phyloP scores from a whole-genome alignment of 1,284 basidiomycete genomes.

The Rhodotorula sp. region DNA sequence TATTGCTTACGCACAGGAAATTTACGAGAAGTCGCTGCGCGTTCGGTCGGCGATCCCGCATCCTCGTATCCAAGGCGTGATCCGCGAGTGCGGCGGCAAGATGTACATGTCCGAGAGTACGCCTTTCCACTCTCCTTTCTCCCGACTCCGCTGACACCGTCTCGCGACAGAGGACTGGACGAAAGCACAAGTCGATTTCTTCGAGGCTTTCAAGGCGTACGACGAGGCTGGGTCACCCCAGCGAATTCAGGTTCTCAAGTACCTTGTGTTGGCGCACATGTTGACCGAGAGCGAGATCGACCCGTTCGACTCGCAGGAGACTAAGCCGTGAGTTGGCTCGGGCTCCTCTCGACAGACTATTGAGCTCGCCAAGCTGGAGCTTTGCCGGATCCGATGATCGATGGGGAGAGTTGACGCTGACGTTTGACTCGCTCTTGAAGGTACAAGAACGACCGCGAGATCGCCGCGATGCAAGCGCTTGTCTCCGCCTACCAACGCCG shows the following conservation, averaged over 20 bases:
- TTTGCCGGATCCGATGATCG: no score
- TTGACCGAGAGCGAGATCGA: constrained; percentile 97
- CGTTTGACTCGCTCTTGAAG: constrained; percentile 53
- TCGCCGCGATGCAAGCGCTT: constrained; percentile 95
- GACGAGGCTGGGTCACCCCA: constrained; percentile 97
- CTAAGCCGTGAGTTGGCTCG: constrained; percentile 71
- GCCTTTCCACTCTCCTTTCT: constrained; percentile 44
- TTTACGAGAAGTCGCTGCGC: constrained; percentile 89
- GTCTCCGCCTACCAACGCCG: constrained; percentile 93
- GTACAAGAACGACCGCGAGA: constrained; percentile 94
- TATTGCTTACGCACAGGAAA: constrained; percentile 74
- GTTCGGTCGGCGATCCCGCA: constrained; percentile 97
- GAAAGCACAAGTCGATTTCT: constrained; percentile 94
- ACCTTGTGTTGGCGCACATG: constrained; percentile 97
- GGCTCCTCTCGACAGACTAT: no score
- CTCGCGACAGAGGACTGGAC: constrained; percentile 82
- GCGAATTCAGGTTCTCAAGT: constrained; percentile 96
- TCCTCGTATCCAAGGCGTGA: constrained; percentile 97
- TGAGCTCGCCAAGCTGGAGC: no score
- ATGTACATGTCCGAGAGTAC: constrained; percentile 99
- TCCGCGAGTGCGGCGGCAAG: constrained; percentile 98
- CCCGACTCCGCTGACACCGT: background rate
- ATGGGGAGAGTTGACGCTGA: no score
- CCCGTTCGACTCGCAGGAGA: constrained; percentile 98
- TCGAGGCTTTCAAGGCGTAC: constrained; percentile 97